Percentiles rank a stretch among this genome's conserved stretches.
These are phyloP conservation scores for Ilex aquifolium DNA, from an alignment of 257 asterid species.

Conservation along the genomic window DNA sequence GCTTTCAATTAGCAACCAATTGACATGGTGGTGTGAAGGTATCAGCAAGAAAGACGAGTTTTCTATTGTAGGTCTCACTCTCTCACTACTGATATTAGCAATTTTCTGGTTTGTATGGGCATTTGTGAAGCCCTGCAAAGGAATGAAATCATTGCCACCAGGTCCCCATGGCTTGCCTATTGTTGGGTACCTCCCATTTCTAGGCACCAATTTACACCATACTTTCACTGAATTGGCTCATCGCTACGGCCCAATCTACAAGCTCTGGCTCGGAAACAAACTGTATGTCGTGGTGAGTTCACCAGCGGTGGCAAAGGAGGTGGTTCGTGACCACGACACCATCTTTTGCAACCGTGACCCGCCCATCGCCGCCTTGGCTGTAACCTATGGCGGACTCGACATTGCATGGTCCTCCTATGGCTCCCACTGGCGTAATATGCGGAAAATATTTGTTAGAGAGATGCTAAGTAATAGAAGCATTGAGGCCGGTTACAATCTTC, in stretches of 20 bases:
- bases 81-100: background rate
- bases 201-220: constrained; percentile 23
- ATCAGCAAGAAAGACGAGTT: background rate
- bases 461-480: constrained; percentile 30
- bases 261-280: constrained; percentile 28
- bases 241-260: constrained; percentile 26
- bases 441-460: constrained; percentile 31
- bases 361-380: constrained; percentile 8
- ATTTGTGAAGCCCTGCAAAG: background rate
- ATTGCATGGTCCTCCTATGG: constrained; percentile 25
- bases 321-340: constrained; percentile 34
- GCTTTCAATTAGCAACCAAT: too few relatives aligned
- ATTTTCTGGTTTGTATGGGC: background rate
- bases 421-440: constrained; percentile 27
- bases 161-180: constrained; percentile 37
- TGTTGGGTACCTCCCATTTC: constrained; percentile 38
- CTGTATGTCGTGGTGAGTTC: constrained; percentile 26
- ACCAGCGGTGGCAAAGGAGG: constrained; percentile 22
- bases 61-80: background rate
- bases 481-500: constrained; percentile 21
- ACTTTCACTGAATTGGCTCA: constrained; percentile 23
- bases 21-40: too few relatives aligned
- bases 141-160: constrained; percentile 23
- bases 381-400: constrained; percentile 26
- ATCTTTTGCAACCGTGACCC: constrained; percentile 29